Conservation (phyloP, 805 yeast genomes). For the Nakazawaea wyomingensis region DNA sequence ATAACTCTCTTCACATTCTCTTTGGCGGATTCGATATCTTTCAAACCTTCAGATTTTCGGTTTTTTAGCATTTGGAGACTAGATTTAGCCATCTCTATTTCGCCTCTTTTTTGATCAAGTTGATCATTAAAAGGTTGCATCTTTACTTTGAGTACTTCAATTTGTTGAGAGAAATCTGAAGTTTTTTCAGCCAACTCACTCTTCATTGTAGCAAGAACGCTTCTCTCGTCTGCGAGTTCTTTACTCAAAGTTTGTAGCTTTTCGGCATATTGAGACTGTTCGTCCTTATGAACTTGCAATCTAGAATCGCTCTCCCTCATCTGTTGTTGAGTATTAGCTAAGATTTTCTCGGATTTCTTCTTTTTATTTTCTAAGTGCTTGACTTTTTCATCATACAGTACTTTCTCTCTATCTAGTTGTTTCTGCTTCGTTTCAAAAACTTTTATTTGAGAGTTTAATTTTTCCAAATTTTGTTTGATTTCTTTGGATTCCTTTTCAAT, state of each 20-base stretch:
- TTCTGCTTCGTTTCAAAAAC: slow-evolving; percentile 31
- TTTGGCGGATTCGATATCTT: slow-evolving; percentile 40
- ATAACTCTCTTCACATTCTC: slow-evolving; percentile 39
- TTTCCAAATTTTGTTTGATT: slow-evolving; percentile 20
- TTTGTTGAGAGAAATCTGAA: slow-evolving; percentile 55
- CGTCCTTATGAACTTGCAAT: slow-evolving; percentile 38
- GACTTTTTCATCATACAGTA: slow-evolving; percentile 69
- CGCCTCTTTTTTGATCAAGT: slow-evolving; percentile 57
- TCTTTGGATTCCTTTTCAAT: slow-evolving; percentile 26
- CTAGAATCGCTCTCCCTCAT: slow-evolving; percentile 41
- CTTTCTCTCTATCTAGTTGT: slow-evolving; percentile 50
- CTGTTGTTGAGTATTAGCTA: slow-evolving; percentile 41
- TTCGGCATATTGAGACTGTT: slow-evolving; percentile 35
- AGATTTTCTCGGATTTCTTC: slow-evolving; percentile 52
- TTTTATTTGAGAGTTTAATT: slow-evolving; percentile 22
- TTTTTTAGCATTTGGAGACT: slow-evolving; percentile 55
- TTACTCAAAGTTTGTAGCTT: slow-evolving; percentile 42
- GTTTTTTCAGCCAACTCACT: slow-evolving; percentile 70
- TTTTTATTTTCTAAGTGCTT: slow-evolving; percentile 59
- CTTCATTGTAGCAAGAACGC: slow-evolving; percentile 57
- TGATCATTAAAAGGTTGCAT: slow-evolving; percentile 81
- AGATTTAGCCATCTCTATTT: slow-evolving; percentile 58
- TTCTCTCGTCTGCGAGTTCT: slow-evolving; percentile 48
- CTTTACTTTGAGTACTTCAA: slow-evolving; percentile 55
- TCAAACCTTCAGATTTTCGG: slow-evolving; percentile 36